Evolutionary conservation across 2,329 filamentous ascomycete species (phyloP).

Genomic region (Penicillium paneum): DNA sequence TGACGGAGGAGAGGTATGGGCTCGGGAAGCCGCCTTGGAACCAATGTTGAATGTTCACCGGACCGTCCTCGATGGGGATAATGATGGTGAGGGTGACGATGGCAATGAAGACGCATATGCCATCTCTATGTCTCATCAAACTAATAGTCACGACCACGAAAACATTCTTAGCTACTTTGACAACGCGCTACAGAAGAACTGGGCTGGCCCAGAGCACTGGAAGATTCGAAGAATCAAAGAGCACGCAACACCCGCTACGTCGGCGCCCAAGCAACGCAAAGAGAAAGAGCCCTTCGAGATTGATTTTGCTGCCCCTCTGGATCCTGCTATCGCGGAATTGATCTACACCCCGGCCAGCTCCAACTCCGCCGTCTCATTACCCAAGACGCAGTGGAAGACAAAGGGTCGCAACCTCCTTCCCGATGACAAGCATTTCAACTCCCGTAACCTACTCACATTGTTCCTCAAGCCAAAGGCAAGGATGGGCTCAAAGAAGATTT

Average conservation of each 20-base stretch:
- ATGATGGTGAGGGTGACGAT: constrained; percentile 54
- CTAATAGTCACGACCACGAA: constrained; percentile 70
- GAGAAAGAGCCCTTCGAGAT: constrained; percentile 97
- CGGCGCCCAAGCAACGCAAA: constrained; percentile 65
- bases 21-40: constrained; percentile 79
- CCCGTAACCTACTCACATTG: constrained; percentile 78
- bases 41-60: constrained; percentile 77
- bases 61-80: constrained; percentile 50
- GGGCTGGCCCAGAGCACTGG: constrained; percentile 98
- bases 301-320: constrained; percentile 76
- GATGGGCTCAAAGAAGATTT: constrained; percentile 64
- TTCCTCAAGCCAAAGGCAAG: constrained; percentile 94
- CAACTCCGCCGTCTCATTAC: constrained; percentile 76
- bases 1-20: constrained; percentile 95
- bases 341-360: constrained; percentile 79
- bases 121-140: constrained; percentile 72
- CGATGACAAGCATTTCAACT: constrained; percentile 98
- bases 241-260: constrained; percentile 55
- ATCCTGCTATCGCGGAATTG: constrained; percentile 65
- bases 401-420: constrained; percentile 90
- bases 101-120: constrained; percentile 71
- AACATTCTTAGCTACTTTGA: constrained; percentile 99
- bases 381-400: constrained; percentile 93
- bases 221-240: constrained; percentile 90
- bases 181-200: constrained; percentile 93